Base-by-base conservation (phyloP, 768 basidiomycete genomes). In the Termitomyces heimii region DNA sequence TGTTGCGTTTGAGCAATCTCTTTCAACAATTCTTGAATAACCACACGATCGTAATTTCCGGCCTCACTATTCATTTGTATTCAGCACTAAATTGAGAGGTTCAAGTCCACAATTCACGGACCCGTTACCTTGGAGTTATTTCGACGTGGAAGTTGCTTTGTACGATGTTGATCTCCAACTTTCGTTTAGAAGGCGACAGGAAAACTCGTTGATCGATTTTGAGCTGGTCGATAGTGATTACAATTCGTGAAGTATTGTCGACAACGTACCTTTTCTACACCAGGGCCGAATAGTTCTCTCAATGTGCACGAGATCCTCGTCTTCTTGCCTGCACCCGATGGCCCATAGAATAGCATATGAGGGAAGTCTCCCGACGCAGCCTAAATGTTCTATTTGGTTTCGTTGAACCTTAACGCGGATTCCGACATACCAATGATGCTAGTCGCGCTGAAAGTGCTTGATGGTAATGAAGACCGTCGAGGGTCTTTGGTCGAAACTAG, bases 1-100 rank as follows among this genome's bases (percentile, higher is more conserved):
- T 98, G 96, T 69, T 99, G 96, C 2, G 95, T 99, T 71, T 98
- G 95, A 1, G 96, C 96, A 64, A 99, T 98, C 73, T 98, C 96
- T 71, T 98, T 99, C 56, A 99, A 72, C 45, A 99, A 81, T 66
- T 99, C 96, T 67, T 98, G 96, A 52, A 99, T 93, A 49, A 99
- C 94, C 1, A 94, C 82, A 60, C 96, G 79, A 69, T 99, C 96
- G 65, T 89, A 97, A 66, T 87, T 96, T 13, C 96, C 96, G 0
- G 94, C 94, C 74, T 99, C 96, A 62, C 96, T 98, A 68, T 10
- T 57, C 20, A 48, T n/a, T 44, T 52, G 24, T 20, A 39, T 40
- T 35, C 28, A 42, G 35, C 26, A 50, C 20, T 54, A 49, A 40
- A 35, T 44, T 53, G 29, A 35, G 12, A 51, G 9, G 26, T 39